phyloP scores from a whole-genome alignment of 208 protist species.

The Leishmania mexicana region DNA sequence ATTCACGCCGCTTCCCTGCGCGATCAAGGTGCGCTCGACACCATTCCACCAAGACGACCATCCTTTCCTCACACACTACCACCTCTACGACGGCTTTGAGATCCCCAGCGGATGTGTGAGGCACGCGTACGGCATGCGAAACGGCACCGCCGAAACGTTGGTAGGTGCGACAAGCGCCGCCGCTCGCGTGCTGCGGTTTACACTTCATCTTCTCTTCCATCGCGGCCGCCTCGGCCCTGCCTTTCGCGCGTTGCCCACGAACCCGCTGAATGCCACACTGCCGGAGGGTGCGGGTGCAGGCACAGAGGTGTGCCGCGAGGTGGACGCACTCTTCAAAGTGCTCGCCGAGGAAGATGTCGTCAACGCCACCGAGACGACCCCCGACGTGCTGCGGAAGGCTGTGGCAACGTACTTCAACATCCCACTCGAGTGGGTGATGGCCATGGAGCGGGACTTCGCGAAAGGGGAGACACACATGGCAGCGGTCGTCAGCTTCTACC shows the following conservation, averaged over 20 bases:
- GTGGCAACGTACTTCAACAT: slow-evolving; percentile 68
- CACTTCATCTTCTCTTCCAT: slow-evolving; percentile 57
- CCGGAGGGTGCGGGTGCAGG: slow-evolving; percentile 11
- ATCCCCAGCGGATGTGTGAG: slow-evolving; percentile 29
- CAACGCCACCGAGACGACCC: slow-evolving; percentile 22
- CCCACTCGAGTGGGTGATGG: slow-evolving; percentile 30
- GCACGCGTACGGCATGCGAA: slow-evolving; percentile 40
- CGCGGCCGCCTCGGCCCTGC: slow-evolving; percentile 38
- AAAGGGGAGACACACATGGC: slow-evolving; percentile 47
- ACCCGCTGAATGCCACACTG: slow-evolving; percentile 53
- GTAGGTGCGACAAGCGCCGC: slow-evolving; percentile 52
- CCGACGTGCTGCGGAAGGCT: slow-evolving; percentile 27
- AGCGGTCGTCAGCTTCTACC: slow-evolving; percentile 34
- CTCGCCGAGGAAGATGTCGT: slow-evolving; percentile 22
- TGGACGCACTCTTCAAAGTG: slow-evolving; percentile 41
- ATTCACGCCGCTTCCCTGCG: slow-evolving; percentile 41
- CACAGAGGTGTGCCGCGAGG: slow-evolving; percentile 19
- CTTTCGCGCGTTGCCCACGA: slow-evolving; percentile 52
- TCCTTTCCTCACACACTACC: slow-evolving; percentile 46
- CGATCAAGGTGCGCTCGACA: slow-evolving; percentile 43
- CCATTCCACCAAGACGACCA: slow-evolving; percentile 45
- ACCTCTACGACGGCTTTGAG: slow-evolving; percentile 33
- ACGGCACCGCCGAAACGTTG: slow-evolving; percentile 42
- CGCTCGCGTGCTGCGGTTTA: slow-evolving; percentile 61
- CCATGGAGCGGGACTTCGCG: slow-evolving; percentile 67